Evolutionary conservation across 352 stramenopile species (phyloP).

Genomic region (Plasmopara halstedii): DNA sequence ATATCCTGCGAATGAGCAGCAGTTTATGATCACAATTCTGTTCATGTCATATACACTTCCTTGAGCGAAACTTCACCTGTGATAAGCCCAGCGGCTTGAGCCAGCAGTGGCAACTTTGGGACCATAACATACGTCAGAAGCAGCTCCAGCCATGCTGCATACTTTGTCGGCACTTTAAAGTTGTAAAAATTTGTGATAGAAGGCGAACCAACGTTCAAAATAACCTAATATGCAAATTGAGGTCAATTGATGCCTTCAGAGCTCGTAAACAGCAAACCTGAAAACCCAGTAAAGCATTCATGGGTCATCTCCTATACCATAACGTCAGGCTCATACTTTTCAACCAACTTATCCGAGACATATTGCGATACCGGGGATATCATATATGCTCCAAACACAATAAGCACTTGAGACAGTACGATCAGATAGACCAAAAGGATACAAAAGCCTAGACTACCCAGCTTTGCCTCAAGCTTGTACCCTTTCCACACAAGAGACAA

Average conservation of each 20-base stretch:
- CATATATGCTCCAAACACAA: slow-evolving; percentile 34
- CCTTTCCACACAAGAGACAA: slow-evolving; percentile 81
- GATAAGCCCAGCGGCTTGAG: slow-evolving; percentile 81
- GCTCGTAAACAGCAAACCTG: slow-evolving; percentile 66
- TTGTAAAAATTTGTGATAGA: slow-evolving; percentile 52
- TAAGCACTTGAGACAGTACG: slow-evolving; percentile 49
- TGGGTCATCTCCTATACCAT: slow-evolving; percentile 24
- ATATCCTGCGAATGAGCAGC: slow-evolving; percentile 19
- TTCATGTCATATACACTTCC: not conserved
- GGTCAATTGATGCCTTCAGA: too few relatives aligned
- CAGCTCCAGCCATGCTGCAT: slow-evolving; percentile 84
- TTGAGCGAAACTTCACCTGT: slow-evolving; percentile 37
- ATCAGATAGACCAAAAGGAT: slow-evolving; percentile 47
- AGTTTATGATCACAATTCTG: not conserved
- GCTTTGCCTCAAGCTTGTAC: slow-evolving; percentile 56
- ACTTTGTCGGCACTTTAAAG: slow-evolving; percentile 79
- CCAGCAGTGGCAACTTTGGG: slow-evolving; percentile 72
- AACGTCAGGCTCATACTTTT: not conserved
- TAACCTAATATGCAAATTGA: slow-evolving; percentile 40
- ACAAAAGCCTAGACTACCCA: slow-evolving; percentile 46
- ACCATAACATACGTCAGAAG: slow-evolving; percentile 78
- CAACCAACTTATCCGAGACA: not conserved
- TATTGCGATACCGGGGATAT: slow-evolving; percentile 17
- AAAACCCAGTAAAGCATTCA: slow-evolving; percentile 76
- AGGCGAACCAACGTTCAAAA: slow-evolving; percentile 74